These are phyloP conservation scores for Xanthoparmelia taractica DNA, from an alignment of 495 filamentous ascomycete species.

Conservation along the genomic window DNA sequence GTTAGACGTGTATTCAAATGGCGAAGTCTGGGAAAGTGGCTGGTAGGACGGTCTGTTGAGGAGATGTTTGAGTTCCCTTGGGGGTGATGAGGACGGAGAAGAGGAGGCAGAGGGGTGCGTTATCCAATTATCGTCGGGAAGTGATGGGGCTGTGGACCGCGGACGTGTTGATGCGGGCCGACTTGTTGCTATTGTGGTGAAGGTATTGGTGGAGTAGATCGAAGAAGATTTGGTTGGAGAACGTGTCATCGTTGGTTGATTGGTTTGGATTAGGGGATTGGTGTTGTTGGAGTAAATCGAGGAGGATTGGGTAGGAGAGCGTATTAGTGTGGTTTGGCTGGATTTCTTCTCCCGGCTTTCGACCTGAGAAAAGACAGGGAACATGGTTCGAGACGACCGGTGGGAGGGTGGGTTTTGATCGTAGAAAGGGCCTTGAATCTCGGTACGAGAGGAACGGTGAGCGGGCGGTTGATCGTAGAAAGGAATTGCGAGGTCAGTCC, in stretches of 20 bases:
- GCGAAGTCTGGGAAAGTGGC: constrained; percentile 35
- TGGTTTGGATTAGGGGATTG: constrained; percentile 24
- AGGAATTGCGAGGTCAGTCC: constrained; percentile 31
- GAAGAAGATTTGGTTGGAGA: constrained; percentile 26
- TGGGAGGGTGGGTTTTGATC: constrained; percentile 25
- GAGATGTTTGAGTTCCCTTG: constrained; percentile 40
- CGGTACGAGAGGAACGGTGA: constrained; percentile 34
- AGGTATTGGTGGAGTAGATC: constrained; percentile 21
- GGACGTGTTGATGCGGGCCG: constrained; percentile 24
- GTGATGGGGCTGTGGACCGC: constrained; percentile 31
- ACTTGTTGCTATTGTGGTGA: constrained; percentile 20
- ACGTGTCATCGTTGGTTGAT: constrained; percentile 15
- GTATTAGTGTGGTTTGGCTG: constrained; percentile 24
- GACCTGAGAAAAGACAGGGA: constrained; percentile 15
- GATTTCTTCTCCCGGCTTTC: constrained; percentile 28
- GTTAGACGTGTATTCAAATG: constrained; percentile 31
- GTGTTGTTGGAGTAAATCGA: constrained; percentile 21
- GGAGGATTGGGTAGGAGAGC: constrained; percentile 24
- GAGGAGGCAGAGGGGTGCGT: constrained; percentile 50
- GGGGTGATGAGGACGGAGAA: constrained; percentile 40
- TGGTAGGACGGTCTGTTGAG: constrained; percentile 42
- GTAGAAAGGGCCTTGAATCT: constrained; percentile 30
- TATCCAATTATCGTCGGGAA: constrained; percentile 52
- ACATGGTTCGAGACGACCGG: constrained; percentile 36
- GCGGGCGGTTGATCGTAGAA: constrained; percentile 30